phyloP scores from a whole-genome alignment of 1,139 yeast species.

The Williopsis jadinii region DNA sequence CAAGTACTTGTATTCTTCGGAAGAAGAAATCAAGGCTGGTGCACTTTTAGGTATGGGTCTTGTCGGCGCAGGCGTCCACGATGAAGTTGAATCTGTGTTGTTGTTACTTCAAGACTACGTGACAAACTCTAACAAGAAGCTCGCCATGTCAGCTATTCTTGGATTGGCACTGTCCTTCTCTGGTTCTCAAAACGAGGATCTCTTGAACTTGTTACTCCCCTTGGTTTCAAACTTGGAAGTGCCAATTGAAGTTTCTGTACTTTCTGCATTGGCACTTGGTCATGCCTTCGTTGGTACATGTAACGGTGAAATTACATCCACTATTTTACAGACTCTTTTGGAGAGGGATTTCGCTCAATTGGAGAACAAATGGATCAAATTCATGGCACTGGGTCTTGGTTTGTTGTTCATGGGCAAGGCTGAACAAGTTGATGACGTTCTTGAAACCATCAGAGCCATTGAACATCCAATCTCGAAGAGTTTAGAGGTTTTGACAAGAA shows the following conservation, averaged over 20 bases:
- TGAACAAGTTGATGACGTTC: conserved; percentile 90
- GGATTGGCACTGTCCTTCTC: conserved; percentile 96
- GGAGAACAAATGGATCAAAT: conserved; percentile 80
- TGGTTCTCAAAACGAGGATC: conserved; percentile 85
- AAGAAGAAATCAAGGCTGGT: conserved; percentile 90
- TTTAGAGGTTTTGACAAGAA: conserved; percentile 81
- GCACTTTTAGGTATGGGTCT: conserved; percentile 94
- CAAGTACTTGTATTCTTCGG: conserved; percentile 80
- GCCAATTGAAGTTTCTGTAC: conserved; percentile 71
- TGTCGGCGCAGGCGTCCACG: conserved; percentile 90
- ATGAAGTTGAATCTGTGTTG: conserved; percentile 90
- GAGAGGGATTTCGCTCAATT: conserved; percentile 78
- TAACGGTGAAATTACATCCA: conserved; percentile 87
- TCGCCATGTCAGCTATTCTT: conserved; percentile 75
- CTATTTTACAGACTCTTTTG: conserved; percentile 81
- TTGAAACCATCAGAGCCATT: conserved; percentile 91
- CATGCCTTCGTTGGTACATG: conserved; percentile 95
- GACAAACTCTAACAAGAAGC: conserved; percentile 40
- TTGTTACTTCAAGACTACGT: conserved; percentile 82
- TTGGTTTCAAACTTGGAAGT: conserved; percentile 73
- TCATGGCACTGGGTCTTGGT: conserved; percentile 90
- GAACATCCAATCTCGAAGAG: conserved; percentile 92
- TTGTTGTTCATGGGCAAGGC: conserved; percentile 89
- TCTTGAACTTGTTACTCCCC: conserved; percentile 73
- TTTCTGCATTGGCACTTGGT: conserved; percentile 90